Percentiles rank a stretch among this genome's conserved stretches.
These are phyloP conservation scores for Elaeis oleifera DNA, from an alignment of 202 grass and related monocot species.

Conservation along the genomic window DNA sequence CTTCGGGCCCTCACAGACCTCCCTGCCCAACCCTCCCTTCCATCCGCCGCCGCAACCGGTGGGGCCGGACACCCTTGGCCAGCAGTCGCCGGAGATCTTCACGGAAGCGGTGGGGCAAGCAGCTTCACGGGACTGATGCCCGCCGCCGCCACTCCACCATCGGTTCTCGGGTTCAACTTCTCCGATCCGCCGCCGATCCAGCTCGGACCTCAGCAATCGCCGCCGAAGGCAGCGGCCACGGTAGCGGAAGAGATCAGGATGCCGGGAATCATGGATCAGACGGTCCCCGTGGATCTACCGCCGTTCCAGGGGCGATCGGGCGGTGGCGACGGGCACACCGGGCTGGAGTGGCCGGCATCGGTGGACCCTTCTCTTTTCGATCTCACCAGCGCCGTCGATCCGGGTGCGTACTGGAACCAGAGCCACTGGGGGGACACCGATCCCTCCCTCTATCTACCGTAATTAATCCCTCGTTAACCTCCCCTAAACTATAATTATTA, in stretches of 20 bases:
- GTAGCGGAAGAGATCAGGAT: background rate
- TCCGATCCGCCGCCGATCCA: background rate
- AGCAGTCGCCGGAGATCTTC: background rate
- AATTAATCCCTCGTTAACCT: background rate
- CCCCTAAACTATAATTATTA: too few relatives aligned
- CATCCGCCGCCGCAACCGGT: background rate
- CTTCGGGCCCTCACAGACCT: background rate
- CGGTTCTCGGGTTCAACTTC: background rate
- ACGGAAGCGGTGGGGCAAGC: background rate
- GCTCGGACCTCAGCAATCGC: background rate
- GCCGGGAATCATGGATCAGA: background rate
- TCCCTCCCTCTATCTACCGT: slow-evolving; percentile 4
- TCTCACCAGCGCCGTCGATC: slow-evolving; percentile 16
- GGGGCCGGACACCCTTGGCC: background rate
- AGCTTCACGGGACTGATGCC: background rate
- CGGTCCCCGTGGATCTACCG: background rate
- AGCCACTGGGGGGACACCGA: slow-evolving; percentile 18
- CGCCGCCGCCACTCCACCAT: background rate
- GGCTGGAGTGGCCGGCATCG: background rate
- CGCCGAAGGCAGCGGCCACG: too few relatives aligned
- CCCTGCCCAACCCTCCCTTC: background rate
- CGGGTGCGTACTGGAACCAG: slow-evolving; percentile 20
- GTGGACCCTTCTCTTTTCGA: slow-evolving; percentile 4
- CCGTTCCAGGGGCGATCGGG: background rate
- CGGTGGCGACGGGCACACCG: background rate